Conservation (phyloP, 202 grass and related monocot species). For the Eragrostis tef region DNA sequence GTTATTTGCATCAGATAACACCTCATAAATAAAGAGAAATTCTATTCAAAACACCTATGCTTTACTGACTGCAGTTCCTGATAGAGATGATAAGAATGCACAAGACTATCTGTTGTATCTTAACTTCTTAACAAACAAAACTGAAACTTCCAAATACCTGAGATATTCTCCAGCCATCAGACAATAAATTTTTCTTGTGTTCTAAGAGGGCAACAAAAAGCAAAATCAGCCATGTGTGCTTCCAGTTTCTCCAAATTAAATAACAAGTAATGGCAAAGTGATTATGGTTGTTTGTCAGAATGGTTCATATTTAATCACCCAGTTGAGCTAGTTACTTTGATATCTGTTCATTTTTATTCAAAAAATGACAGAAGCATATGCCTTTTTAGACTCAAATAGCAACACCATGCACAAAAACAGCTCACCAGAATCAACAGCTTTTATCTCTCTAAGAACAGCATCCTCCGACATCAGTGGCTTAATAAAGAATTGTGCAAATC, state of each 20-base stretch:
- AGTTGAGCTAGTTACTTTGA: not conserved
- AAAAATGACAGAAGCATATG: slow-evolving; percentile 17
- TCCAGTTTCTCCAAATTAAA: too few relatives aligned
- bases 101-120: not conserved
- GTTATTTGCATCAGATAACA: too few relatives aligned
- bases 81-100: slow-evolving; percentile 18
- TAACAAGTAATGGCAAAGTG: too few relatives aligned
- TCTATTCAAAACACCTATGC: slow-evolving; percentile 3
- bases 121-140: slow-evolving; percentile 14
- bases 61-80: slow-evolving; percentile 20
- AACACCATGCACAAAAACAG: slow-evolving; percentile 4
- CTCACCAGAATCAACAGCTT: slow-evolving; percentile 94
- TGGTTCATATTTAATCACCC: not conserved
- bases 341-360: too few relatives aligned
- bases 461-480: slow-evolving; percentile 91
- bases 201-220: slow-evolving; percentile 60
- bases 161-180: slow-evolving; percentile 68
- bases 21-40: slow-evolving; percentile 19
- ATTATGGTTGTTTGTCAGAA: not conserved
- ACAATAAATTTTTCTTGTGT: slow-evolving; percentile 91
- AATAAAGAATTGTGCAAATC: slow-evolving; percentile 98
- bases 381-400: slow-evolving; percentile 37
- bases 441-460: slow-evolving; percentile 98
- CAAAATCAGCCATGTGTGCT: slow-evolving; percentile 30
- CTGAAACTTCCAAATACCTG: slow-evolving; percentile 61